Evolutionary conservation across 2,329 filamentous ascomycete genomes (phyloP).

Genomic region (Cladophialophora carrionii): DNA sequence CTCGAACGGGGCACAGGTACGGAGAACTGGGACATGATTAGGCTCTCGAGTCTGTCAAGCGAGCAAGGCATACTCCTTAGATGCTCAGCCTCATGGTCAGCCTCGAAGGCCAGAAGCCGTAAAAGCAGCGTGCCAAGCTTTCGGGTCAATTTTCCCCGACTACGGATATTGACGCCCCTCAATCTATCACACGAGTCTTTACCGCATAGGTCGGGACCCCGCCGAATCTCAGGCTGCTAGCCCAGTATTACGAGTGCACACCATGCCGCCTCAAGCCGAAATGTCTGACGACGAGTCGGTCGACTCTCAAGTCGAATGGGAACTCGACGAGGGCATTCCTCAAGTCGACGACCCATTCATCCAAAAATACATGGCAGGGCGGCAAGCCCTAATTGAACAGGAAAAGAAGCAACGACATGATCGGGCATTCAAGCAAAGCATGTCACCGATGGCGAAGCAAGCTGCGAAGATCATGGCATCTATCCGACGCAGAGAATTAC

Average conservation of each 20-base stretch:
- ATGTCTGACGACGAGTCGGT: slow-evolving; percentile 33
- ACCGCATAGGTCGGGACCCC: neutral
- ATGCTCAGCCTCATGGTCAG: neutral
- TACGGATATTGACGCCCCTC: neutral
- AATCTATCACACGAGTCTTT: slow-evolving; percentile 3
- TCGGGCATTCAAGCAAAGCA: slow-evolving; percentile 69
- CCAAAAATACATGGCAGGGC: slow-evolving; percentile 76
- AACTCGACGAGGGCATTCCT: slow-evolving; percentile 50
- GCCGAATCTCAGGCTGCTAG: neutral
- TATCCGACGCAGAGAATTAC: slow-evolving; percentile 77
- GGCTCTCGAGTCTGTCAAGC: neutral
- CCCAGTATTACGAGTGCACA: neutral
- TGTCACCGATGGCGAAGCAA: slow-evolving; percentile 76
- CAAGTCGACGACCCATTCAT: slow-evolving; percentile 71
- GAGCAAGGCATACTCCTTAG: neutral
- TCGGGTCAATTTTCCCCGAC: neutral
- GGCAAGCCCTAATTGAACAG: slow-evolving; percentile 74
- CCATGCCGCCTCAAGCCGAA: slow-evolving; percentile 20
- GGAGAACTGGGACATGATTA: neutral
- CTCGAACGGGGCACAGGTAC: neutral
- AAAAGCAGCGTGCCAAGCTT: neutral
- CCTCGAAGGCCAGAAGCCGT: neutral
- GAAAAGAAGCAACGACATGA: slow-evolving; percentile 84
- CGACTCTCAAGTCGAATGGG: slow-evolving; percentile 41
- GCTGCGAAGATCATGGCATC: slow-evolving; percentile 79